Base-by-base conservation (phyloP, 2,329 filamentous ascomycete species). In the Colletotrichum abscissum region DNA sequence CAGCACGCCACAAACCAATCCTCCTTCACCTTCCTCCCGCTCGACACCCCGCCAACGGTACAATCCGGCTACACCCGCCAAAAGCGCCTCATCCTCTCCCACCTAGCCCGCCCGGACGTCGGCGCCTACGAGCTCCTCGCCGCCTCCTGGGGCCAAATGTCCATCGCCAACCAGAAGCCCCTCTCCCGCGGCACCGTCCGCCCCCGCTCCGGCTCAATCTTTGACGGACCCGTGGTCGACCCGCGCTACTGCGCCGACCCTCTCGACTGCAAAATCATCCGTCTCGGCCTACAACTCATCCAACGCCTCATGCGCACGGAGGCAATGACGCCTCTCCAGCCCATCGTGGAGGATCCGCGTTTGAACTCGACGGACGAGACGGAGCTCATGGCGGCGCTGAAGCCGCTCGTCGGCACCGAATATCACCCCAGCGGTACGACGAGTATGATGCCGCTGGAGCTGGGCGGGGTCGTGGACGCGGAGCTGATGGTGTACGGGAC, bases 401-500 rank as follows among this genome's bases (percentile, higher is more conserved):
- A 78, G 49, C 75, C 78, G 1, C 77, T 80, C 59, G 81, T 84
- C 4, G 72, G 72, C 84, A 82, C 82, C 7, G 80, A 81, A 68
- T 82, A 76, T 63, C 86, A 88, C 75, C 84, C 85, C 0, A 79
- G 78, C n/a, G 85, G 86, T 2, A 87, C 86, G 2, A 82, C 83
- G 58, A 80, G 85, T 5, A 88, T 88, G 86, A 79, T 87, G 64
- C 85, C 85, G 1, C 77, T 79, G 30, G 78, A 80, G 3, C 79
- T 85, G 6, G 86, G 85, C 1, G 86, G 86, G 22, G 86, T 88
- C 0, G 86, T 88, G 0, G 81, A 85, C 56, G 69, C 79, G 5
- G 74, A 75, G 33, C 79, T 89, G 2, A 82, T 80, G 63, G 87
- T 89, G 0, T 84, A 88, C 68, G 88, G 87, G 0, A 80, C 87